Percentiles rank a stretch among this genome's conserved stretches.
These are phyloP conservation scores for Lachnellula suecica DNA, from an alignment of 2,329 filamentous ascomycete species.

Conservation along the genomic window DNA sequence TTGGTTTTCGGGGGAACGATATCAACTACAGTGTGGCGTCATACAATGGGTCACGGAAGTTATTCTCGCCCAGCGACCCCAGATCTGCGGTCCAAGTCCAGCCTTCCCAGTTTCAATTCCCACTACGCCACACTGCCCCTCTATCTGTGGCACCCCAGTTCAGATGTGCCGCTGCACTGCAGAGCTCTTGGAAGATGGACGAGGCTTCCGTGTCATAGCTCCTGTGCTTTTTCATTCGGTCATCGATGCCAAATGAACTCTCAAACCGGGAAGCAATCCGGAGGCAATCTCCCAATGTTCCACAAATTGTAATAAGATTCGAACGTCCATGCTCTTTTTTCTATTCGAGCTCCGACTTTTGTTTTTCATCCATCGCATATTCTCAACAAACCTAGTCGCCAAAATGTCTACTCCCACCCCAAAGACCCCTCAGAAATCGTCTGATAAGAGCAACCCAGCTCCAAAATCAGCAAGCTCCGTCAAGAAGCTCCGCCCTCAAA, in stretches of 20 bases:
- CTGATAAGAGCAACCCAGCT: constrained; percentile 4
- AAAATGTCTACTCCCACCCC: constrained; percentile 22
- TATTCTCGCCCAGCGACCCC: no score
- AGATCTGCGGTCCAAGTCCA: no score
- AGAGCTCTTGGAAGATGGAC: background rate
- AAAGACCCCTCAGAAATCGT: constrained; percentile 14
- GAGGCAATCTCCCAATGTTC: background rate
- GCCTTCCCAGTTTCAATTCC: constrained; percentile 1
- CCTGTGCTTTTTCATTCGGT: constrained; percentile 2
- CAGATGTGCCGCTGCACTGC: background rate
- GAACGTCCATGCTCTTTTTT: constrained; percentile 4
- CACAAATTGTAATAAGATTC: background rate
- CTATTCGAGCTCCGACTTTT: constrained; percentile 1
- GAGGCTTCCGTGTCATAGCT: constrained; percentile 10
- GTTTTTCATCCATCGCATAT: constrained; percentile 10
- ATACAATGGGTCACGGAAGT: no score
- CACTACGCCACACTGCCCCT: constrained; percentile 5
- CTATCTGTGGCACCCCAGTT: constrained; percentile 1
- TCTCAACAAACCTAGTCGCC: background rate
- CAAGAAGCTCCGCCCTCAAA: constrained; percentile 21
- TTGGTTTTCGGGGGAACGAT: background rate
- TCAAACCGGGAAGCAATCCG: background rate
- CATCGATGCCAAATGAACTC: constrained; percentile 1
- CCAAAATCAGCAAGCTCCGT: constrained; percentile 19
- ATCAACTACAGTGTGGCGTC: constrained; percentile 3